phyloP scores from a whole-genome alignment of 73 alveolate genomes.

The Tetrahymena malaccensis region DNA sequence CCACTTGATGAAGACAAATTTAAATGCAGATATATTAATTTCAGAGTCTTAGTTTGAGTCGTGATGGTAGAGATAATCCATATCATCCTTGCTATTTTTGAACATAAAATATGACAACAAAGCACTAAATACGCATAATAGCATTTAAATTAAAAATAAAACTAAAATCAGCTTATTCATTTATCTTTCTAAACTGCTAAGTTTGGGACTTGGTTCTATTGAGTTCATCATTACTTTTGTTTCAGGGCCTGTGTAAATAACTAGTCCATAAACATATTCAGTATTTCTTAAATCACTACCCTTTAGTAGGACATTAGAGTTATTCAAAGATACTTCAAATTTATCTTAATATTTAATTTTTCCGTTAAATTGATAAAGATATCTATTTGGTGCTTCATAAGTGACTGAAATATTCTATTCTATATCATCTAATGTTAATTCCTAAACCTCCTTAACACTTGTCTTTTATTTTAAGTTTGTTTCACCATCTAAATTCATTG shows the following conservation, averaged over 20 bases:
- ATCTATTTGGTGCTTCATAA: slow-evolving; percentile 27
- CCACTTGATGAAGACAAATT: slow-evolving; percentile 20
- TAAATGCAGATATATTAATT: neutral
- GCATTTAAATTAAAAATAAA: slow-evolving; percentile 13
- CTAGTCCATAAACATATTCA: slow-evolving; percentile 53
- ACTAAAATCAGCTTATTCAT: slow-evolving; percentile 28
- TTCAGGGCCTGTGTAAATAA: slow-evolving; percentile 56
- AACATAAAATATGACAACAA: neutral
- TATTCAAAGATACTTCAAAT: slow-evolving; percentile 1
- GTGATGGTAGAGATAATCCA: neutral
- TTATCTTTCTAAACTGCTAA: slow-evolving; percentile 43
- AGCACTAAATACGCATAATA: slow-evolving; percentile 10
- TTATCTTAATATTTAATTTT: neutral
- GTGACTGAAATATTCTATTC: slow-evolving; percentile 12
- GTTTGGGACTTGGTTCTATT: slow-evolving; percentile 53
- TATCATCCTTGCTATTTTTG: neutral
- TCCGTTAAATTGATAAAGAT: slow-evolving; percentile 18
- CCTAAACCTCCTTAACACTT: slow-evolving; percentile 43
- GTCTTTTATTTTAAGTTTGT: slow-evolving; percentile 48
- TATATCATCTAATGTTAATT: slow-evolving; percentile 21
- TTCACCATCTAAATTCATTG: slow-evolving; percentile 82
- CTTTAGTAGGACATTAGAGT: slow-evolving; percentile 36
- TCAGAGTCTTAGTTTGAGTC: neutral
- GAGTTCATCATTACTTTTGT: slow-evolving; percentile 62
- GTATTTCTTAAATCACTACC: slow-evolving; percentile 59